These are phyloP conservation scores for Pelargonium nanum DNA, from an alignment of 345 rosid species.

Conservation along the genomic window DNA sequence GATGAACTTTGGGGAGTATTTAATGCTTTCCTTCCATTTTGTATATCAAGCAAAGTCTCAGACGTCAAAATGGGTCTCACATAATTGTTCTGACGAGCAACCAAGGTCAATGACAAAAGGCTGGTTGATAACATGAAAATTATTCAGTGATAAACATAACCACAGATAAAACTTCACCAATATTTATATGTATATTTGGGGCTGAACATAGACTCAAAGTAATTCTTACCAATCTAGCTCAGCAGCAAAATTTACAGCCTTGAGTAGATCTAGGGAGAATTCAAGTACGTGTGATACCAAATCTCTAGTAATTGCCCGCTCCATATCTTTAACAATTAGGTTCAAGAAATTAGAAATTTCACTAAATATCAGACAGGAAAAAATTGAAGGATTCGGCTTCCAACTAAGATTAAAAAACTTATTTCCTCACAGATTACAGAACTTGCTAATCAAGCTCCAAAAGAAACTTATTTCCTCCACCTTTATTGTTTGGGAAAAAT, in stretches of 20 bases:
- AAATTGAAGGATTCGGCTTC: constrained; percentile 4
- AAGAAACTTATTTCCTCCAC: neutral
- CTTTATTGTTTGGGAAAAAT: neutral
- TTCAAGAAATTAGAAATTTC: constrained; percentile 11
- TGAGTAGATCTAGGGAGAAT: constrained; percentile 63
- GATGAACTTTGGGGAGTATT: neutral
- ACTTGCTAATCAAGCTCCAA: neutral
- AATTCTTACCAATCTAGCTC: constrained; percentile 84
- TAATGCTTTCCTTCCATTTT: constrained; percentile 62
- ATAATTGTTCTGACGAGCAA: constrained; percentile 89
- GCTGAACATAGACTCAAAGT: constrained; percentile 1
- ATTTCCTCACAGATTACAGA: too few species aligned
- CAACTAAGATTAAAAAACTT: neutral
- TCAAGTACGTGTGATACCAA: constrained; percentile 60
- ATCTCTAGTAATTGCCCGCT: constrained; percentile 79
- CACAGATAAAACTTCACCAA: neutral
- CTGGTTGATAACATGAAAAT: constrained; percentile 25
- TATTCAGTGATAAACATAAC: neutral
- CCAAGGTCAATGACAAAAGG: constrained; percentile 69
- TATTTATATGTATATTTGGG: neutral
- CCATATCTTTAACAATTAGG: constrained; percentile 62
- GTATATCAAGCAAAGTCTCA: constrained; percentile 64
- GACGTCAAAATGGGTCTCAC: constrained; percentile 73
- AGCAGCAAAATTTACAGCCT: constrained; percentile 75
- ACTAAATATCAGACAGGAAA: constrained; percentile 6